phyloP scores from a whole-genome alignment of 495 filamentous ascomycete genomes.

The Pseudomonodictys pantanalensis region DNA sequence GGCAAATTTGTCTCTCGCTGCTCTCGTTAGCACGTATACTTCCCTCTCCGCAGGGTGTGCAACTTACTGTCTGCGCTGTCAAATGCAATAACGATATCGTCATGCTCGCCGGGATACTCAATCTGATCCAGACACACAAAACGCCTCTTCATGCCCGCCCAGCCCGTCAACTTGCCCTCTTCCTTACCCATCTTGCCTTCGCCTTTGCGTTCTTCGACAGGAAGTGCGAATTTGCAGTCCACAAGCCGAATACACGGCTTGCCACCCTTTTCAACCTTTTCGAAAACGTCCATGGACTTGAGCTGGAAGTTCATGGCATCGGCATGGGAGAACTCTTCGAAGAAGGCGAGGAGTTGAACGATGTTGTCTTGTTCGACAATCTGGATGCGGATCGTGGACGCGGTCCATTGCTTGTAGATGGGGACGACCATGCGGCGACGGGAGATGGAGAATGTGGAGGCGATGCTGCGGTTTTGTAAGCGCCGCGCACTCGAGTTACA shows the following conservation, averaged over 20 bases:
- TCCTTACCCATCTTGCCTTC: constrained; percentile 32
- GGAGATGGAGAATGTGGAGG: constrained; percentile 71
- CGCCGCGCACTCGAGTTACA: not conserved
- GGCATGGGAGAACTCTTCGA: constrained; percentile 77
- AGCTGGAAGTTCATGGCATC: constrained; percentile 83
- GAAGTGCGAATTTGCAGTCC: constrained; percentile 86
- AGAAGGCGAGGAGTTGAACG: constrained; percentile 75
- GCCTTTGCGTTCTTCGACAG: constrained; percentile 39
- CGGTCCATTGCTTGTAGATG: constrained; percentile 88
- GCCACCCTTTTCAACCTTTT: constrained; percentile 63
- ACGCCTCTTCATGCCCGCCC: constrained; percentile 55
- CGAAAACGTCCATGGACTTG: constrained; percentile 75
- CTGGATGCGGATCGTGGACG: constrained; percentile 69
- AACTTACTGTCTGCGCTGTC: constrained; percentile 72
- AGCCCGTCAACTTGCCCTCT: constrained; percentile 25
- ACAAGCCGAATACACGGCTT: constrained; percentile 70
- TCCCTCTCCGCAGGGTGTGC: no score
- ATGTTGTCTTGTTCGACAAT: constrained; percentile 70
- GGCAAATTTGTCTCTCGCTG: no score
- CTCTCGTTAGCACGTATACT: no score
- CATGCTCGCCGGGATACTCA: constrained; percentile 84
- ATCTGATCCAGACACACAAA: constrained; percentile 82
- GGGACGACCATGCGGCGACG: constrained; percentile 85
- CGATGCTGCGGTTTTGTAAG: constrained; percentile 47
- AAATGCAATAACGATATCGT: constrained; percentile 82